A percentile compares a stretch with the other conserved stretches of the same genome.
Evolutionary conservation across 495 filamentous ascomycete genomes (phyloP).

Genomic region (Penicillium paxilli): DNA sequence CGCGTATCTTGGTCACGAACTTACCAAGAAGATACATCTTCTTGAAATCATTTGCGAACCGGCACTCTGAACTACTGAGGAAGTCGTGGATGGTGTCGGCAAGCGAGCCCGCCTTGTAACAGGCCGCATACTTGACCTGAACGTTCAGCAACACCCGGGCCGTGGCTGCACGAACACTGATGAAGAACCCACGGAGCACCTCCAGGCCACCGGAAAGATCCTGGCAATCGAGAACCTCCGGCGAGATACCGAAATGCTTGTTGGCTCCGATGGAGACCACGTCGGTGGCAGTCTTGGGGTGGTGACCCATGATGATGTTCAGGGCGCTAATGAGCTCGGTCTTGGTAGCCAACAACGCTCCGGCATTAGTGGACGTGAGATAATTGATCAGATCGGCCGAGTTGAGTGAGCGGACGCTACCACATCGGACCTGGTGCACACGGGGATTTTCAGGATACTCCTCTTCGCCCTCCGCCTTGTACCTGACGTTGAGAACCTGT

Average conservation of each 20-base stretch:
- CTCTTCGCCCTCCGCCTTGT: constrained; percentile 39
- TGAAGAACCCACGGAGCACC: constrained; percentile 64
- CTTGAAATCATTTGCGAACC: not conserved
- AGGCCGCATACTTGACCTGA: constrained; percentile 47
- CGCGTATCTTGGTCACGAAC: constrained; percentile 46
- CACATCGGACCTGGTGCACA: constrained; percentile 45
- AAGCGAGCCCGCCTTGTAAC: constrained; percentile 38
- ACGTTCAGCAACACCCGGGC: constrained; percentile 64
- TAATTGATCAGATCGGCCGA: constrained; percentile 54
- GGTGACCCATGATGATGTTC: constrained; percentile 53
- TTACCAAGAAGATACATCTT: constrained; percentile 33
- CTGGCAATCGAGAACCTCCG: constrained; percentile 25
- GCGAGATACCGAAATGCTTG: constrained; percentile 37
- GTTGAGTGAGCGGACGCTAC: constrained; percentile 42
- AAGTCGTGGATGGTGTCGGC: constrained; percentile 18
- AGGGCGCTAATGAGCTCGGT: constrained; percentile 47
- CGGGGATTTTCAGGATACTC: constrained; percentile 40
- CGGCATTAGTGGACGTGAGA: constrained; percentile 48
- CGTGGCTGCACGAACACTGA: constrained; percentile 66
- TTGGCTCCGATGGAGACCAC: constrained; percentile 40
- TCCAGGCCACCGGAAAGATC: constrained; percentile 42
- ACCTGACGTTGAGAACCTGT: constrained; percentile 33
- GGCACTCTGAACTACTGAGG: constrained; percentile 5
- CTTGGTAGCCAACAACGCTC: constrained; percentile 39
- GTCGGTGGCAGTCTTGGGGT: constrained; percentile 31